Evolutionary conservation across 1,139 yeast species (phyloP).

Genomic region (Fermentozyma sake): DNA sequence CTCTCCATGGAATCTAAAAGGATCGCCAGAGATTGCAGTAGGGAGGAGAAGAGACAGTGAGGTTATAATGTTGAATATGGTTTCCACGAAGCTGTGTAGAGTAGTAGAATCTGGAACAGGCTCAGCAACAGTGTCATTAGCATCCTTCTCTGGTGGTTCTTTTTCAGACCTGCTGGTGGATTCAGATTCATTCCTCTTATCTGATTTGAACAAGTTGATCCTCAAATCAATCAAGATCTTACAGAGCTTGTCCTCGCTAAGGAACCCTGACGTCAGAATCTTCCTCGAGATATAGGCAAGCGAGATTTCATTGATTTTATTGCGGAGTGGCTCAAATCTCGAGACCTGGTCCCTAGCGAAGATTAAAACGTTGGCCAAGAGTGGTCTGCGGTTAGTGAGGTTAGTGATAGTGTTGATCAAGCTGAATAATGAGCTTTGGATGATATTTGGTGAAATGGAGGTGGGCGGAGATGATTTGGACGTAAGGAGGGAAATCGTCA

Average conservation of each 20-base stretch:
- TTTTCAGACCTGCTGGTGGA: constrained; percentile 3
- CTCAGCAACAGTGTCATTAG: background rate
- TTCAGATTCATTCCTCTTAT: too few relatives aligned
- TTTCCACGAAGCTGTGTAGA: too few relatives aligned
- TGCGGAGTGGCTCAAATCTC: constrained; percentile 3
- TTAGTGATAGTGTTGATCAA: constrained; percentile 25
- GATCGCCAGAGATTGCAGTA: too few relatives aligned
- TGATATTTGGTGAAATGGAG: too few relatives aligned
- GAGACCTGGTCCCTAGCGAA: constrained; percentile 4
- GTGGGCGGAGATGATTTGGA: too few relatives aligned
- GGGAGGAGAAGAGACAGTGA: too few relatives aligned
- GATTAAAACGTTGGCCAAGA: constrained; percentile 14
- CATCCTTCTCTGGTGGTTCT: constrained; percentile 2
- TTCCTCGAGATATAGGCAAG: constrained; percentile 2
- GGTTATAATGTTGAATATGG: too few relatives aligned
- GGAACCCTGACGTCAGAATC: constrained; percentile 3
- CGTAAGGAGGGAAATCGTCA: too few relatives aligned
- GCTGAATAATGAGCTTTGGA: constrained; percentile 19
- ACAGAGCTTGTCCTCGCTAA: constrained; percentile 11
- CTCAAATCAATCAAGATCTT: constrained; percentile 17
- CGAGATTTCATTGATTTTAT: constrained; percentile 15
- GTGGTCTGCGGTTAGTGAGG: constrained; percentile 26
- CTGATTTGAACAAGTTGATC: constrained; percentile 15
- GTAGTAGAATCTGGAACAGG: too few relatives aligned
- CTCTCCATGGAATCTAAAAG: too few relatives aligned